Evolutionary conservation across 1,139 yeast species (phyloP).

Genomic region (Blastobotrys malaysiensis): DNA sequence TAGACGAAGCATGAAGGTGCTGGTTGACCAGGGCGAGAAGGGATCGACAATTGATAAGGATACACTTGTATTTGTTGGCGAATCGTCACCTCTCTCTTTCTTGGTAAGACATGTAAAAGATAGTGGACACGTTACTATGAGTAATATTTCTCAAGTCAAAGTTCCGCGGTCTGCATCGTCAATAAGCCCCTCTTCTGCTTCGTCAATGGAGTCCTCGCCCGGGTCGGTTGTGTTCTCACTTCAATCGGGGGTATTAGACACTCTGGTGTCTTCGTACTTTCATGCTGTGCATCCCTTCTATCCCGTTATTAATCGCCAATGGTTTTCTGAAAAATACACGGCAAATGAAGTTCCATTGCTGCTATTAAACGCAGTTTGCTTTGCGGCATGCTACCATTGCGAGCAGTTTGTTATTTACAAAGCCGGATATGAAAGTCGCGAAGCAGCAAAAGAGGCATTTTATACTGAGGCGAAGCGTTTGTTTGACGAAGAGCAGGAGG

Average conservation of each 20-base stretch:
- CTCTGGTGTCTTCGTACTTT: conserved; percentile 11
- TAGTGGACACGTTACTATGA: conserved; percentile 14
- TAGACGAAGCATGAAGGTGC: background rate
- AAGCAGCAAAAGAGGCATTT: conserved; percentile 12
- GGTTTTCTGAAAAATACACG: conserved; percentile 14
- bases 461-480: conserved; percentile 11
- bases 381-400: conserved; percentile 17
- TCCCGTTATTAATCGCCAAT: conserved; percentile 14
- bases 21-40: conserved; percentile 4
- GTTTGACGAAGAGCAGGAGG: conserved; percentile 11
- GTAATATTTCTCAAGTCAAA: conserved; percentile 1
- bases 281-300: conserved; percentile 14
- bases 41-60: conserved; percentile 5
- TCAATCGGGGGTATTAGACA: conserved; percentile 7
- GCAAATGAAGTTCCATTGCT: conserved; percentile 8
- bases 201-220: background rate
- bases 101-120: conserved; percentile 12
- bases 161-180: conserved; percentile 4
- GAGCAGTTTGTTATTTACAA: conserved; percentile 5
- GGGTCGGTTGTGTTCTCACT: background rate
- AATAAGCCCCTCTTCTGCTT: background rate
- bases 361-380: conserved; percentile 15
- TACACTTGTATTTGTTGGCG: conserved; percentile 13
- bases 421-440: conserved; percentile 11
- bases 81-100: conserved; percentile 15